Percentiles rank a stretch among this genome's conserved stretches.
phyloP scores from a whole-genome alignment of 768 basidiomycete genomes.

The Termitomyces titanicus region DNA sequence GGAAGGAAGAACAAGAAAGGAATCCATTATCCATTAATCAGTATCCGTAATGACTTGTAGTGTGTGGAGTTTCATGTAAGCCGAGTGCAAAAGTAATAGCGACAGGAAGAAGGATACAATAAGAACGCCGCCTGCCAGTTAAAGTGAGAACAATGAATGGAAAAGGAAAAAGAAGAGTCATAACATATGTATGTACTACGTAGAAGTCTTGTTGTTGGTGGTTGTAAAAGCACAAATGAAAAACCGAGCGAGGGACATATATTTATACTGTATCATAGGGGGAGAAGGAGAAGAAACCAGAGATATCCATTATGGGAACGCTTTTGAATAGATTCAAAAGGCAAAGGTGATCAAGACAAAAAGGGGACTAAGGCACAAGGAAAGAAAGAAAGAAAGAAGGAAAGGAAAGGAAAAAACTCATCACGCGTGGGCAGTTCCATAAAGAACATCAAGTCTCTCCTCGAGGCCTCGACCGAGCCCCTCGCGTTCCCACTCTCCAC shows the following conservation, averaged over 20 bases:
- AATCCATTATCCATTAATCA: neutral
- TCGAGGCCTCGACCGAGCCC: slow-evolving; percentile 81
- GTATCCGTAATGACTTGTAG: neutral
- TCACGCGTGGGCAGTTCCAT: slow-evolving; percentile 6
- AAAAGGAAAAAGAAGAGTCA: neutral
- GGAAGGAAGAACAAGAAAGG: neutral
- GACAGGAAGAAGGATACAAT: neutral
- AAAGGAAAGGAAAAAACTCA: neutral
- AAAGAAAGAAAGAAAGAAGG: neutral
- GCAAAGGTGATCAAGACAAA: neutral
- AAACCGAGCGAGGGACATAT: neutral
- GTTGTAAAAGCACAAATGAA: neutral
- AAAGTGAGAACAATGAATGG: neutral
- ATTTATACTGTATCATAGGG: neutral
- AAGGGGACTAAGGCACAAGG: neutral
- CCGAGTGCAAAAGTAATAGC: neutral
- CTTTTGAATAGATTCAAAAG: neutral
- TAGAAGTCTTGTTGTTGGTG: neutral
- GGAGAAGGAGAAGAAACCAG: neutral
- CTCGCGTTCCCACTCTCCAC: slow-evolving; percentile 84
- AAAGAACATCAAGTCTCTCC: slow-evolving; percentile 62
- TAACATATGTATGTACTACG: slow-evolving; percentile 1
- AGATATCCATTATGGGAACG: neutral
- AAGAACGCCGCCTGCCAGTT: neutral
- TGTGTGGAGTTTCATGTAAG: neutral